Conservation (phyloP, 75 land plant species). For the Pinus albicaulis region DNA sequence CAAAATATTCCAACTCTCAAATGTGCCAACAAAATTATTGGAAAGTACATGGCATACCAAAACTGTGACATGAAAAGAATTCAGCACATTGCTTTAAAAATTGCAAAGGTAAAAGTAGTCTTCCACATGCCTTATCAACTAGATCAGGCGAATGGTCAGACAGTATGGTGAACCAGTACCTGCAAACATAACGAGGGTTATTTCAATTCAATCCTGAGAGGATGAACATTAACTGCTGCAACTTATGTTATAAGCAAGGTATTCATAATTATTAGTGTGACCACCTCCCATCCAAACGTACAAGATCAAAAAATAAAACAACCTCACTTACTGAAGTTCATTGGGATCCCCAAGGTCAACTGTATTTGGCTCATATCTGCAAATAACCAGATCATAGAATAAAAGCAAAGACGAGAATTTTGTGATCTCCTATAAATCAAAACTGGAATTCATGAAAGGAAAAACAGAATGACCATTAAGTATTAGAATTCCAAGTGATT, state of each 20-base stretch:
- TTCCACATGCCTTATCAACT: constrained; percentile 77
- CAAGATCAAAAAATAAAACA: neutral
- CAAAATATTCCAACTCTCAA: too few relatives aligned
- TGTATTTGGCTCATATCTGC: constrained; percentile 98
- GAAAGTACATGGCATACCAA: neutral
- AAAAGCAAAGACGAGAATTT: neutral
- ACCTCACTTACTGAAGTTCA: constrained; percentile 16
- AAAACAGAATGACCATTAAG: neutral
- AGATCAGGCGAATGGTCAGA: constrained; percentile 87
- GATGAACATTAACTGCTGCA: neutral
- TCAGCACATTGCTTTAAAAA: neutral
- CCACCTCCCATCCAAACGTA: neutral
- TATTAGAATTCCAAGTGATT: neutral
- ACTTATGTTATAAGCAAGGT: neutral
- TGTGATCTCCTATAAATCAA: neutral
- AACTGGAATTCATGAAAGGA: neutral
- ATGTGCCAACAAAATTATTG: neutral
- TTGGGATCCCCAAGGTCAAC: constrained; percentile 66
- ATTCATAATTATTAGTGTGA: neutral
- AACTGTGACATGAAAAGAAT: neutral
- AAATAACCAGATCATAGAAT: neutral
- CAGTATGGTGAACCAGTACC: constrained; percentile 91
- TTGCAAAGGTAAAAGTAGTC: neutral
- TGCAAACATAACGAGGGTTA: neutral
- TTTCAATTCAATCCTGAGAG: neutral